These are phyloP conservation scores for Platismatia glauca DNA, from an alignment of 495 filamentous ascomycete genomes.

Conservation along the genomic window DNA sequence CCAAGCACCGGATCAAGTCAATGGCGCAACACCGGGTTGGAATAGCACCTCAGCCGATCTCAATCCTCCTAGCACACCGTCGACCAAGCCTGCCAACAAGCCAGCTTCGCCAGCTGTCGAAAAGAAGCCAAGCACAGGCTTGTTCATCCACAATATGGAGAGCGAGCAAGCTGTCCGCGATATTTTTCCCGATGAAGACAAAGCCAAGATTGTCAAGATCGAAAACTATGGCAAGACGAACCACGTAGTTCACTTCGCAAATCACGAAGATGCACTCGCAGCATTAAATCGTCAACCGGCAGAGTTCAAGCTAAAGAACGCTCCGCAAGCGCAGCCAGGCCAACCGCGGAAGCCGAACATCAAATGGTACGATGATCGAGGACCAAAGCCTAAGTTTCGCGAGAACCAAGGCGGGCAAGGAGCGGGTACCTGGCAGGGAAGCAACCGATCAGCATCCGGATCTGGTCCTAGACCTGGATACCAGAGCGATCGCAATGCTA, in stretches of 20 bases:
- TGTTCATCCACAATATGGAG: slow-evolving; percentile 76
- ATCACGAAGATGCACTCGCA: slow-evolving; percentile 63
- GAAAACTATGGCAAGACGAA: slow-evolving; percentile 68
- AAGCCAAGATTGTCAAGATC: slow-evolving; percentile 64
- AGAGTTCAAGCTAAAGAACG: slow-evolving; percentile 53
- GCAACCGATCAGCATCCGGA: slow-evolving; percentile 48
- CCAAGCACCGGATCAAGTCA: slow-evolving; percentile 9
- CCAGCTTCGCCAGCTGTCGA: slow-evolving; percentile 34
- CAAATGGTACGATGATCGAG: slow-evolving; percentile 66
- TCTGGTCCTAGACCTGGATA: slow-evolving; percentile 56
- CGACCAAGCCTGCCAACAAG: slow-evolving; percentile 23
- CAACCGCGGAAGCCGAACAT: slow-evolving; percentile 64
- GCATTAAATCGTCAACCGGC: slow-evolving; percentile 63
- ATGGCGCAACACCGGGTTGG: slow-evolving; percentile 12
- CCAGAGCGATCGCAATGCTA: slow-evolving; percentile 57
- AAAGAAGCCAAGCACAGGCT: slow-evolving; percentile 57
- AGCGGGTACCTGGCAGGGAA: slow-evolving; percentile 68
- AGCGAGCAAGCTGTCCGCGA: slow-evolving; percentile 69
- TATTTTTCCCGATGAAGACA: slow-evolving; percentile 73
- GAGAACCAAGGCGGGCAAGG: slow-evolving; percentile 39
- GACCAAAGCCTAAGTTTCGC: slow-evolving; percentile 40
- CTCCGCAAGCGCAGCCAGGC: slow-evolving; percentile 43
- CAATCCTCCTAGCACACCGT: not conserved
- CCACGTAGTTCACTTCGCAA: slow-evolving; percentile 73
- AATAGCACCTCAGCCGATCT: slow-evolving; percentile 9